Base-by-base conservation (phyloP, 2,329 filamentous ascomycete genomes). In the Ilyonectria sp. region DNA sequence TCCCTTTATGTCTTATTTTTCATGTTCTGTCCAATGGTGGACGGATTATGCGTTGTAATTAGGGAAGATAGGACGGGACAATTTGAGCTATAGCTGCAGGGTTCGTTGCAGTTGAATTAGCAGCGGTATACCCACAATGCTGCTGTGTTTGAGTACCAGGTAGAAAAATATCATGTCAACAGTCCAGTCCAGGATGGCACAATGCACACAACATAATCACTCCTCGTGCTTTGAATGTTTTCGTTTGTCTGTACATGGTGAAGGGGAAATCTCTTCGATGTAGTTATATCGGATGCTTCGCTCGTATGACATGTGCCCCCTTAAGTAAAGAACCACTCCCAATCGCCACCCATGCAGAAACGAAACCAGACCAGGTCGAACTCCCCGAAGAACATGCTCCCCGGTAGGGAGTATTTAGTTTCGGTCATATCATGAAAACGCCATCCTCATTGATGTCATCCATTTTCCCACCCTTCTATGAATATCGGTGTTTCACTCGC, bases 361-460 rank as follows among this genome's bases (percentile, higher is more conserved):
- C 21, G n/a, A 64, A 59, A 31, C 46, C 57, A 60, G 50, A n/a
- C 62, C 61, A 47, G 37, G 31, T 37, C 50, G 23, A 65, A 56
- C 26, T 65, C 63, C 63, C 44, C 52, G 37, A 57, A 56, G 33
- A 31, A 63, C 68, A 64, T 62, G 43, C 52, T 56, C 57, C 33
- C 43, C 60, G 31, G 47, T 67, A 33, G 35, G 29, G 52, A 55
- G 63, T 35, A 23, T 40, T 60, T 65, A 55, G 67, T 66, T 46
- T 57, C 55, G 62, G 60, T 60, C 64, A 59, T 72, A 62, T 67
- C 68, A 65, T 69, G 50, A 66, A 74, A 66, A 69, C 68, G 52
- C 65, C 65, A 52, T 71, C 43, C 23, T 68, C 44, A 58, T 63
- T 35, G 53, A 40, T 57, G 35, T 44, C 63, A 49, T 47, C 60